Conservation (phyloP, 129 eudicot genomes). For the Heracleum sosnowskyi region DNA sequence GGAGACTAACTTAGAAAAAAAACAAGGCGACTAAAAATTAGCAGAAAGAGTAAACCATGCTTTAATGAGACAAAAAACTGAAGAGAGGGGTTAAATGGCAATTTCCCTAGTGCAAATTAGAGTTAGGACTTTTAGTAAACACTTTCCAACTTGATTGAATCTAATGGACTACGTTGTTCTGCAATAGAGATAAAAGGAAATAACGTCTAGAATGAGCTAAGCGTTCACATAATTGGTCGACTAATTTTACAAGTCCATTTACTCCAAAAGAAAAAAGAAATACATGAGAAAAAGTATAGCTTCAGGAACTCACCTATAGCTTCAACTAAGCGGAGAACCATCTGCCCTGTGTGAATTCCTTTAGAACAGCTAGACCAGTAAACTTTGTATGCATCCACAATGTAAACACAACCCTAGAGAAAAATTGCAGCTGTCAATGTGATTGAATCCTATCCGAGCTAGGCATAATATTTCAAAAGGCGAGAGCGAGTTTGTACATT, state of each 20-base stretch:
- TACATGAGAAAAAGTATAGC: neutral
- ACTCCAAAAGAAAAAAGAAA: neutral
- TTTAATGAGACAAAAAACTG: neutral
- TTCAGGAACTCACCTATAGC: constrained; percentile 77
- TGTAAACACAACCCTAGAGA: constrained; percentile 84
- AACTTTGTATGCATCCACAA: constrained; percentile 75
- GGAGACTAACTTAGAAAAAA: no score
- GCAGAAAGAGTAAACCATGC: neutral
- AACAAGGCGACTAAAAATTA: neutral
- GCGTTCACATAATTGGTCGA: neutral
- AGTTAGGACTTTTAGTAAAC: neutral
- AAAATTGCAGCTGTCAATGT: constrained; percentile 16
- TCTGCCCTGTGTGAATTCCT: constrained; percentile 84
- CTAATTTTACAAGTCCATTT: neutral
- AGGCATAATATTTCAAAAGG: neutral
- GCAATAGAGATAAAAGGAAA: neutral
- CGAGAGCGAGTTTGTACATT: neutral
- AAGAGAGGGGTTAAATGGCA: neutral
- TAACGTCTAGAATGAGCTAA: neutral
- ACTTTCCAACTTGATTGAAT: neutral
- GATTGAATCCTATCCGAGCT: neutral
- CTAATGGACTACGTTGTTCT: neutral
- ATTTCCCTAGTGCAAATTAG: neutral
- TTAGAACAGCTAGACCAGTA: constrained; percentile 82
- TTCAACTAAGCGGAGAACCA: constrained; percentile 87